A percentile compares a stretch with the other conserved stretches of the same genome.
Conservation (phyloP, 2,329 filamentous ascomycete genomes). For the Rugonectria rugulosa region DNA sequence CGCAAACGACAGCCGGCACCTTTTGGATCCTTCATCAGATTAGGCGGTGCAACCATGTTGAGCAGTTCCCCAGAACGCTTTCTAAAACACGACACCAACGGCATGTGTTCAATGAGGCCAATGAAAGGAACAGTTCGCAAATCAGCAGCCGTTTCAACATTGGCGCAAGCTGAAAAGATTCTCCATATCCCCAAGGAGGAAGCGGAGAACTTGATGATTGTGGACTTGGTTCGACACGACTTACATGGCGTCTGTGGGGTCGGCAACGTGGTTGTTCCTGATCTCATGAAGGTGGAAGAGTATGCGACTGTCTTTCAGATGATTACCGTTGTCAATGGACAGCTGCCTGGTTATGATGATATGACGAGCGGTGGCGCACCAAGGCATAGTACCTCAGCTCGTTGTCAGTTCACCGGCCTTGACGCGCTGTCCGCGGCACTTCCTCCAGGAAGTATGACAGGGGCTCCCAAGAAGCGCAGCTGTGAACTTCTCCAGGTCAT, state of each 20-base stretch:
- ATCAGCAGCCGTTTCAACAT: conserved; percentile 67
- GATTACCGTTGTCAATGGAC: conserved; percentile 84
- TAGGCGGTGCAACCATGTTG: conserved; percentile 75
- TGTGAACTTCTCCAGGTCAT: conserved; percentile 81
- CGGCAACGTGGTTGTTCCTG: conserved; percentile 75
- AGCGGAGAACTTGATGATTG: conserved; percentile 98
- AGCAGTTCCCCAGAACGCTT: conserved; percentile 92
- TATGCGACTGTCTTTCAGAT: conserved; percentile 93
- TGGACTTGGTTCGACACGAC: conserved; percentile 94
- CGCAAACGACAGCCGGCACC: conserved; percentile 79
- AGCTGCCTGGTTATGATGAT: conserved; percentile 50
- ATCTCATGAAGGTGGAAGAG: conserved; percentile 87
- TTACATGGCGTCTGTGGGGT: conserved; percentile 84
- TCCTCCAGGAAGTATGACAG: conserved; percentile 95
- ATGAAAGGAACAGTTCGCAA: conserved; percentile 98
- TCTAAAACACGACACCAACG: conserved; percentile 63
- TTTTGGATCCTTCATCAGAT: conserved; percentile 82
- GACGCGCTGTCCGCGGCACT: conserved; percentile 80
- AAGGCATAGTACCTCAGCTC: conserved; percentile 12
- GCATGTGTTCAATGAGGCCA: conserved; percentile 80
- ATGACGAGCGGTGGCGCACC: conserved; percentile 22
- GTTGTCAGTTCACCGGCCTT: conserved; percentile 63
- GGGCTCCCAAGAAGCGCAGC: conserved; percentile 91
- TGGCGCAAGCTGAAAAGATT: conserved; percentile 75
- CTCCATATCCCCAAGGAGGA: conserved; percentile 86